phyloP scores from a whole-genome alignment of 768 basidiomycete species.

The Tephrocybe sp. region DNA sequence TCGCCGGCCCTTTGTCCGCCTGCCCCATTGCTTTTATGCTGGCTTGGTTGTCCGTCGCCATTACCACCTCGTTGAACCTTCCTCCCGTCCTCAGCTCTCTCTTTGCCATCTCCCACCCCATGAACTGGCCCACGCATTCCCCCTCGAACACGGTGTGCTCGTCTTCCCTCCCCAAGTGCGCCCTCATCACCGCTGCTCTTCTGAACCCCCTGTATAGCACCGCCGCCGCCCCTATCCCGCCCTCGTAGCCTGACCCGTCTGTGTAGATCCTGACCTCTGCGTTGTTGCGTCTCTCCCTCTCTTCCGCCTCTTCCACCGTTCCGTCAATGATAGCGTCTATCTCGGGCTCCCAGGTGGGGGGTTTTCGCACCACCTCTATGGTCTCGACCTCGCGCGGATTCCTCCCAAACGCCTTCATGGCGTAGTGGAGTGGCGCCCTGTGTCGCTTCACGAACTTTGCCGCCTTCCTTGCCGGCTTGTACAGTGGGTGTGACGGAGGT shows the following conservation, averaged over 20 bases:
- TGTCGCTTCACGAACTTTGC: not conserved
- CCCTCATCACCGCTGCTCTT: constrained; percentile 1
- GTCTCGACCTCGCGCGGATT: not conserved
- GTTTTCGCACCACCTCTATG: not conserved
- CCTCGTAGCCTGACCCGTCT: constrained; percentile 25
- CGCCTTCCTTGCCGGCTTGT: too few relatives aligned
- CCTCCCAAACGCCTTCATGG: not conserved
- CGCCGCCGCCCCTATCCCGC: constrained; percentile 27
- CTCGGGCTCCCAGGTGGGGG: not conserved
- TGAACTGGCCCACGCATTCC: too few relatives aligned
- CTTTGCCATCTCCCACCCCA: constrained; percentile 24
- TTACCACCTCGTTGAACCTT: not conserved
- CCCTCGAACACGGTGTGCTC: constrained; percentile 6
- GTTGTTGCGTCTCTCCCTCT: too few relatives aligned
- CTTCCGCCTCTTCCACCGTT: too few relatives aligned
- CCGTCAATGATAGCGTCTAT: not conserved
- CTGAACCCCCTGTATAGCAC: constrained; percentile 10
- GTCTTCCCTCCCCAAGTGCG: constrained; percentile 19
- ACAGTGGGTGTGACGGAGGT: too few relatives aligned
- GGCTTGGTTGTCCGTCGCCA: constrained; percentile 16
- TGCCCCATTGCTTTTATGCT: too few relatives aligned
- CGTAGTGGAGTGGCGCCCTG: not conserved
- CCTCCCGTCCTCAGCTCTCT: not conserved
- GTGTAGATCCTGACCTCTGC: too few relatives aligned
- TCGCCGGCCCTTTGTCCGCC: not conserved